These are phyloP conservation scores for Aspergillus versicolor DNA, from an alignment of 2,329 filamentous ascomycete species.

Conservation along the genomic window DNA sequence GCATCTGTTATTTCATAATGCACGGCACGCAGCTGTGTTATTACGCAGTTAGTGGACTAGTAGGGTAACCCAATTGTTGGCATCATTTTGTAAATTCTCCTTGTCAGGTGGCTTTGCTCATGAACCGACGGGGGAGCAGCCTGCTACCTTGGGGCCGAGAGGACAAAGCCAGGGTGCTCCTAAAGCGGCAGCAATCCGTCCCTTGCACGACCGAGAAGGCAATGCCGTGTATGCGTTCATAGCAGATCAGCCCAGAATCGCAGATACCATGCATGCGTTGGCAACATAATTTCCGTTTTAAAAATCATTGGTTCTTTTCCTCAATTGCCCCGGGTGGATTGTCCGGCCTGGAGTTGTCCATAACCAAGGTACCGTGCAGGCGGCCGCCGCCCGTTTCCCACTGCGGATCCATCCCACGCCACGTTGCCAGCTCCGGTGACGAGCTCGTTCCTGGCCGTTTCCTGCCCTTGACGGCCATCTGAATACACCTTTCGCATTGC, in stretches of 20 bases:
- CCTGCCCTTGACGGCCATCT: neutral
- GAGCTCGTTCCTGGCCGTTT: neutral
- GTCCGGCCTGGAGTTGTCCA: neutral
- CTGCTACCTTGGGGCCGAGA: neutral
- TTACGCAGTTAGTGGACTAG: no score
- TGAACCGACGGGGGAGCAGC: no score
- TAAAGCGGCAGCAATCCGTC: neutral
- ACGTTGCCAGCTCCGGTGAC: conserved; percentile 17
- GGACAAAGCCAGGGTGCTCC: neutral
- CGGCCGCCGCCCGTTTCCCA: conserved; percentile 12
- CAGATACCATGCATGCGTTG: neutral
- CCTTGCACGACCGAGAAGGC: neutral
- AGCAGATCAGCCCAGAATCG: neutral
- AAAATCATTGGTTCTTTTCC: neutral
- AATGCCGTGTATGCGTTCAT: neutral
- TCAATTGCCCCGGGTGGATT: neutral
- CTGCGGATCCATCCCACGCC: conserved; percentile 21
- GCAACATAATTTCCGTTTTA: neutral
- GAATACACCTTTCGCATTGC: neutral
- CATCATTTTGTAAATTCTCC: no score
- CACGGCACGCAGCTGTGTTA: no score
- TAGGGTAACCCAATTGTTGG: no score
- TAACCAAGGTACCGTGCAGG: neutral
- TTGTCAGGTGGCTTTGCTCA: no score
- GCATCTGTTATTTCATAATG: no score